phyloP scores from a whole-genome alignment of 2,329 filamentous ascomycete genomes.

The Aspergillus tubingensis region DNA sequence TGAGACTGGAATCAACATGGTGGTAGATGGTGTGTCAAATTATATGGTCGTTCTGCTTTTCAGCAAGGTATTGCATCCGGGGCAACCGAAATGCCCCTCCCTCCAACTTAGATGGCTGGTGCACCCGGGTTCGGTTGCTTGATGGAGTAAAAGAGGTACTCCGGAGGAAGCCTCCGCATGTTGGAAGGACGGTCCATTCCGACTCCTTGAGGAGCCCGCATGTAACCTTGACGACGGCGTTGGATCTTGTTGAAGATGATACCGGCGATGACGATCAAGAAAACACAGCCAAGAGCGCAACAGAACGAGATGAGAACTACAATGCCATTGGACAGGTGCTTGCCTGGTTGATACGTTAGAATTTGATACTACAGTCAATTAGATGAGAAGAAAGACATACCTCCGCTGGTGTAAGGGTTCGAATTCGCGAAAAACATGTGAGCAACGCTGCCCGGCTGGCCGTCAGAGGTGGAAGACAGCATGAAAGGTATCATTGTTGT shows the following conservation, averaged over 20 bases:
- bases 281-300: constrained; percentile 50
- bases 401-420: constrained; percentile 67
- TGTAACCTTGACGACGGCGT: constrained; percentile 50
- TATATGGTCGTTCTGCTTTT: constrained; percentile 8
- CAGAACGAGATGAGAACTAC: constrained; percentile 51
- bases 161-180: constrained; percentile 49
- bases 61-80: neutral
- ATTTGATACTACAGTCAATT: neutral
- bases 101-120: constrained; percentile 34
- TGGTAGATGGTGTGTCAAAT: constrained; percentile 14
- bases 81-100: constrained; percentile 1
- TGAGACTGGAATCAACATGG: constrained; percentile 17
- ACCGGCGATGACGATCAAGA: constrained; percentile 50
- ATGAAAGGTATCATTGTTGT: constrained; percentile 75
- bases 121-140: constrained; percentile 37
- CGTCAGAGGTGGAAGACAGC: constrained; percentile 69
- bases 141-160: constrained; percentile 48
- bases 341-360: constrained; percentile 24
- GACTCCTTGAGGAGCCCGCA: constrained; percentile 45
- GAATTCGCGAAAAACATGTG: constrained; percentile 81
- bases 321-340: constrained; percentile 47
- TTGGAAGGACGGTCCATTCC: constrained; percentile 50
- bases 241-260: constrained; percentile 52
- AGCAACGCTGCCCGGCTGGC: constrained; percentile 71
- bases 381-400: constrained; percentile 52